These are phyloP conservation scores for Naganishia vaughanmartiniae DNA, from an alignment of 768 basidiomycete species.

Conservation along the genomic window DNA sequence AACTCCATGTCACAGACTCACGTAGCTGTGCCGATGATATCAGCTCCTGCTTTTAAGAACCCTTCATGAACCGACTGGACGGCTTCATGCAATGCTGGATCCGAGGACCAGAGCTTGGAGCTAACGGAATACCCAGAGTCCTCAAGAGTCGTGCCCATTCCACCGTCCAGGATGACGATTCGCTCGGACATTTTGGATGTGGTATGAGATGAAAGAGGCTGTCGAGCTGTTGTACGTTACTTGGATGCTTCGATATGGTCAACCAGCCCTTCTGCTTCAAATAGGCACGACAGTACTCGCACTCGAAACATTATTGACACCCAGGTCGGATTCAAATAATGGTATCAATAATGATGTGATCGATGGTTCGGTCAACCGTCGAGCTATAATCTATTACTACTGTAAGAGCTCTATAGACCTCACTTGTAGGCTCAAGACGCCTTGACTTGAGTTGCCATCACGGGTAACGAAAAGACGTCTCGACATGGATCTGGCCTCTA, in stretches of 20 bases:
- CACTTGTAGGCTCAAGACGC: too few species aligned
- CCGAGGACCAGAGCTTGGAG: conserved; percentile 69
- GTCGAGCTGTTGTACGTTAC: not conserved
- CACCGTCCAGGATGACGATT: conserved; percentile 31
- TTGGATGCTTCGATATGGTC: not conserved
- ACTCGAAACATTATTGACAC: not conserved
- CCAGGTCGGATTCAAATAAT: conserved; percentile 10
- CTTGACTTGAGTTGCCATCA: not conserved
- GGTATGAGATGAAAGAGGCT: not conserved
- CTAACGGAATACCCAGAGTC: conserved; percentile 37
- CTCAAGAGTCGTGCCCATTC: conserved; percentile 48
- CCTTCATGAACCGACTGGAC: conserved; percentile 63
- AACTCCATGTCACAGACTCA: conserved; percentile 48
- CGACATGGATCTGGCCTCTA: conserved; percentile 21
- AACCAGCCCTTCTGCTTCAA: not conserved
- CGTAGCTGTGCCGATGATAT: conserved; percentile 69
- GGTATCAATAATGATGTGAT: conserved; percentile 8
- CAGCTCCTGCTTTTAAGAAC: conserved; percentile 66
- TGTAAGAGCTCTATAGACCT: not conserved
- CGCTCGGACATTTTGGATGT: not conserved
- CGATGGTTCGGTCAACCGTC: too few species aligned
- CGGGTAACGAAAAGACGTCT: not conserved
- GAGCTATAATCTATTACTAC: too few species aligned
- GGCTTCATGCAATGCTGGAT: conserved; percentile 55
- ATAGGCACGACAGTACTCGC: not conserved